Evolutionary conservation across 2,329 filamentous ascomycete genomes (phyloP), one percentile per base, ranked within the genome.

Genomic region (Ophiosphaerella herpotricha): DNA sequence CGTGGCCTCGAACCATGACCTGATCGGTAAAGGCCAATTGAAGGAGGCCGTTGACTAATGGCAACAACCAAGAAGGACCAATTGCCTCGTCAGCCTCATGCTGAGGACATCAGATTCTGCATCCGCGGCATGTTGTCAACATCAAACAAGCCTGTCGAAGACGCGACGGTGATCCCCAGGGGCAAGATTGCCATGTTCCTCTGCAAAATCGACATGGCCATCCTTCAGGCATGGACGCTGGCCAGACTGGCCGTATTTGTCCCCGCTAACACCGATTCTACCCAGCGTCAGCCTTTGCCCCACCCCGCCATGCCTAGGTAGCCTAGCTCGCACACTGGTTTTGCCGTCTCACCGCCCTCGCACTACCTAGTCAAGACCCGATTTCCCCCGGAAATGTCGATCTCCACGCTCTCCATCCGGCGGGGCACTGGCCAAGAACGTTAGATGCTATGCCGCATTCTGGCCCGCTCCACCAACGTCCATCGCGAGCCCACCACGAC

Each of bases 331-430:
- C 46, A 35, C 43, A 51, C 41, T 47, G 24, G 39, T 16, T 4
- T 34, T 13, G 26, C 24, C 36, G 3, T 13, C 36, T 65, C 59
- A 67, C 63, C 64, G 62, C 63, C 61, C 54, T 45, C 48, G 49
- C 46, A 43, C 45, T n/a, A n/a, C n/a, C n/a, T 40, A 39, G 45
- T 48, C 48, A 43, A 16, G 44, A 63, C 4, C 57, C 66, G 65
- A 69, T 68, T 56, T 42, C 48, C 49, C 39, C 43, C 50, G 54
- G 55, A 63, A 11, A 58, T 49, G 56, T 46, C 64, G 64, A 70
- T 71, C 58, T 39, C 46, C 38, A 54, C 44, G 39, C 48, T 39
- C 51, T 46, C 35, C 7, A 54, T 49, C 47, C 45, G 48, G 46
- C 49, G 29, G 39, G 42, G 52, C 51, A 55, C 43, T 48, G 43